These are phyloP conservation scores for Fusarium sp. DNA, from an alignment of 2,329 filamentous ascomycete genomes.

Conservation along the genomic window DNA sequence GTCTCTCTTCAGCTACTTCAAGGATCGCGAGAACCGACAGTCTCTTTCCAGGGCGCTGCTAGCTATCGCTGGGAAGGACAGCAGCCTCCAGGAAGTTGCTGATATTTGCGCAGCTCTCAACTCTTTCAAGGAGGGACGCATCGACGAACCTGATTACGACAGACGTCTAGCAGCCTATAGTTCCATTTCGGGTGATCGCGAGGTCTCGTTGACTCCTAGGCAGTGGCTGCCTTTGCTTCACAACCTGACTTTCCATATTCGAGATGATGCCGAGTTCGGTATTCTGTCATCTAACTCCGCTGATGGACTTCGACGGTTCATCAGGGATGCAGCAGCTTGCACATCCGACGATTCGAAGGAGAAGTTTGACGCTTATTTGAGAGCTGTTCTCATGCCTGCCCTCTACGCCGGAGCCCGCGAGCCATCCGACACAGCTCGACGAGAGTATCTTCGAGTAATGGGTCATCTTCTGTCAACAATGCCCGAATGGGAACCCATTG, in stretches of 20 bases:
- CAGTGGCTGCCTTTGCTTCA: slow-evolving; percentile 91
- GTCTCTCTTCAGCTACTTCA: slow-evolving; percentile 90
- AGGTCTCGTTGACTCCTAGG: slow-evolving; percentile 68
- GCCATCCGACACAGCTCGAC: slow-evolving; percentile 82
- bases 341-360: slow-evolving; percentile 48
- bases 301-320: slow-evolving; percentile 80
- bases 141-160: slow-evolving; percentile 92
- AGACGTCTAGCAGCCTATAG: slow-evolving; percentile 82
- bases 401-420: slow-evolving; percentile 82
- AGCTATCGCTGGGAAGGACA: slow-evolving; percentile 74
- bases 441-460: slow-evolving; percentile 83
- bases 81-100: slow-evolving; percentile 71
- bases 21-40: slow-evolving; percentile 79
- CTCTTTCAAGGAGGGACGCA: slow-evolving; percentile 74
- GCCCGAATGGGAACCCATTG: slow-evolving; percentile 75
- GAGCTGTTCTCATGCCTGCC: slow-evolving; percentile 75
- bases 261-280: slow-evolving; percentile 87
- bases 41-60: slow-evolving; percentile 78
- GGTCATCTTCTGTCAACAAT: slow-evolving; percentile 80
- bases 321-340: slow-evolving; percentile 69
- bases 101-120: slow-evolving; percentile 83
- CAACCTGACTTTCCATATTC: slow-evolving; percentile 90
- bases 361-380: slow-evolving; percentile 69
- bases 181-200: slow-evolving; percentile 72
- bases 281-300: slow-evolving; percentile 84